Evolutionary conservation across 768 basidiomycete genomes (phyloP), one percentile per base, ranked within the genome.

Genomic region (Lentinula raphanica): DNA sequence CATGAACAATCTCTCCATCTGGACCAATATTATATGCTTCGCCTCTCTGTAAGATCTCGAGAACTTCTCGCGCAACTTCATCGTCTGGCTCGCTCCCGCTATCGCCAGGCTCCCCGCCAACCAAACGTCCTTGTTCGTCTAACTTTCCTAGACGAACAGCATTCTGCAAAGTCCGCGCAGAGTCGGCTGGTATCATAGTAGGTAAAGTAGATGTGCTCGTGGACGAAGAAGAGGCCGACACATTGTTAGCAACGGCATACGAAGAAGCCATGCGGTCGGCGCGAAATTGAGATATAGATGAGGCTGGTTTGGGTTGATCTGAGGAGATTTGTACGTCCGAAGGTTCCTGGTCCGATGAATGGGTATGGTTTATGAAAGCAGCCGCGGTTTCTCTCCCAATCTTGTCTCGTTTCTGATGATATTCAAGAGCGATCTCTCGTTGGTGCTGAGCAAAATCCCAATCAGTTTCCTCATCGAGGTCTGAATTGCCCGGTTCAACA

Each of bases 371-470:
- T 51, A 72, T 71, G 75, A 88, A 76, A 9, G 78, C 80, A 39
- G 74, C 72, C 13, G 79, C 73, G 44, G 82, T 79, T 46, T 79
- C 79, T 38, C 79, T 73, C 1, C 84, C 83, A 51, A 91, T 78
- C 17, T 73, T 73, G 35, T 69, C 71, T 49, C 87, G 82, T 66
- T 84, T 87, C 61, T 77, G 71, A 67, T 86, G 76, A 65, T 92
- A 92, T 62, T 84, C 84, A 40, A 91, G 65, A 17, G 86, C 84
- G 62, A 92, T 79, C 67, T 91, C 89, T 28, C 88, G 84, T 62
- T 90, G 87, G 63, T 88, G 87, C 53, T 75, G 80, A 23, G 82
- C 86, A 49, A 74, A 76, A 62, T 89, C 83, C 31, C 84, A 71
- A 63, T 90, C 85, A 25, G 77, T 73, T 40, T 77, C 80, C 40